Conservation (phyloP, 306 rosid genomes). For the Canavalia gladiata region DNA sequence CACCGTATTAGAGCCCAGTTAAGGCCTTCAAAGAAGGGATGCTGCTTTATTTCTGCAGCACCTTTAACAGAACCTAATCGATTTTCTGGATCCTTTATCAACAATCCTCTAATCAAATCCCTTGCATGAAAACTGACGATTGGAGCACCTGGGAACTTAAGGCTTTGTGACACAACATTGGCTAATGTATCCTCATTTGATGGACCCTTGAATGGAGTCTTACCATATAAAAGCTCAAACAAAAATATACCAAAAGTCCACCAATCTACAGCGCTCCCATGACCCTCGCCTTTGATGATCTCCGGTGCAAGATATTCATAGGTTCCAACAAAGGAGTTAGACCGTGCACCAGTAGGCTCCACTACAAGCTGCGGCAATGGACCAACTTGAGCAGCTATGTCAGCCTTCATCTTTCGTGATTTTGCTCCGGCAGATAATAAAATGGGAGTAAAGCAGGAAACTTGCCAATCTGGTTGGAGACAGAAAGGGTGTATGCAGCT, state of each 20-base stretch:
- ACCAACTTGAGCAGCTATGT: conserved; percentile 69
- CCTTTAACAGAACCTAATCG: conserved; percentile 95
- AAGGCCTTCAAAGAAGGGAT: conserved; percentile 92
- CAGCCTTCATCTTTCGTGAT: conserved; percentile 81
- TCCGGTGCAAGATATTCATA: conserved; percentile 98
- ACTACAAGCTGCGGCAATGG: conserved; percentile 92
- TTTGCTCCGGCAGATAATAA: conserved; percentile 71
- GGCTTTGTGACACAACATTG: conserved; percentile 82
- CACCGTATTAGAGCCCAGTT: conserved; percentile 98
- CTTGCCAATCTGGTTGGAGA: conserved; percentile 98
- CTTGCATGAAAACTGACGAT: conserved; percentile 91
- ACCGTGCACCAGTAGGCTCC: conserved; percentile 90
- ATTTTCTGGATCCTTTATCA: conserved; percentile 87
- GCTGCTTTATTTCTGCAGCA: conserved; percentile 94
- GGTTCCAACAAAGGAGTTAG: conserved; percentile 96
- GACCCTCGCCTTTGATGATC: conserved; percentile 88
- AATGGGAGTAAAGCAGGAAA: conserved; percentile 94
- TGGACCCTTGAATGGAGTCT: conserved; percentile 90
- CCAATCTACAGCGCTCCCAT: conserved; percentile 97
- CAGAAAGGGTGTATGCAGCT: conserved; percentile 97
- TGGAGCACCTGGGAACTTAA: conserved; percentile 85
- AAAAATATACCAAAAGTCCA: conserved; percentile 95
- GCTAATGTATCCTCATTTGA: conserved; percentile 85
- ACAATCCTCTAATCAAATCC: conserved; percentile 85
- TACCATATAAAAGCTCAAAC: conserved; percentile 92